These are phyloP conservation scores for Fusarium veterinarium DNA, from an alignment of 2,329 filamentous ascomycete genomes.

Conservation along the genomic window DNA sequence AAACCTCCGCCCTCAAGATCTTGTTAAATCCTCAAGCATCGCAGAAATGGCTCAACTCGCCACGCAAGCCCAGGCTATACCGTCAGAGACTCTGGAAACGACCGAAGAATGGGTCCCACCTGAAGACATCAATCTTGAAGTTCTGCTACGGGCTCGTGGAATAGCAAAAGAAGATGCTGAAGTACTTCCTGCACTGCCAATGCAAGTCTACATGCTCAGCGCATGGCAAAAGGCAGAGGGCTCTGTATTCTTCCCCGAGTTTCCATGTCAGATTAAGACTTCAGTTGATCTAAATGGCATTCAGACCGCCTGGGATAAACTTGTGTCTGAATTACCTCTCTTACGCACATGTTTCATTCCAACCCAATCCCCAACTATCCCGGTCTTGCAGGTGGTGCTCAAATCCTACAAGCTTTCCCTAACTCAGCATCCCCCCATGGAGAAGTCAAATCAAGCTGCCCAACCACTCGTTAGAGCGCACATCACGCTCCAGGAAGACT, in stretches of 20 bases:
- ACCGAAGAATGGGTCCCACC: constrained; percentile 48
- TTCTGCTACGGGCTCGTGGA: constrained; percentile 53
- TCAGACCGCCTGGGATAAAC: constrained; percentile 67
- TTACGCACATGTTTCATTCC: constrained; percentile 75
- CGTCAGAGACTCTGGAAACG: constrained; percentile 11
- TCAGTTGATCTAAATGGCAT: constrained; percentile 56
- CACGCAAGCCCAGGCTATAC: background rate
- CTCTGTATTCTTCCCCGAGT: constrained; percentile 77
- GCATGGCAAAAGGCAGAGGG: constrained; percentile 78
- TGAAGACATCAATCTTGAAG: constrained; percentile 50
- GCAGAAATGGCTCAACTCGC: constrained; percentile 66
- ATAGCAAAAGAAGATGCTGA: constrained; percentile 63
- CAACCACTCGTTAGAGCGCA: constrained; percentile 29
- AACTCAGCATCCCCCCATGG: background rate
- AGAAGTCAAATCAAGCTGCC: background rate
- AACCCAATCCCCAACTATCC: constrained; percentile 57
- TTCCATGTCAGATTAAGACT: constrained; percentile 67
- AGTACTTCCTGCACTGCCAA: constrained; percentile 76
- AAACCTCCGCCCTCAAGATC: constrained; percentile 73
- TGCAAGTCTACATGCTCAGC: constrained; percentile 84
- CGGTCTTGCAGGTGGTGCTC: constrained; percentile 73
- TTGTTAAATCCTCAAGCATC: constrained; percentile 75
- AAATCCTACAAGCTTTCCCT: constrained; percentile 31
- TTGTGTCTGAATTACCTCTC: constrained; percentile 69
- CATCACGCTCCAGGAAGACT: constrained; percentile 10